Evolutionary conservation across 495 filamentous ascomycete species (phyloP), one percentile per base, ranked within the genome.

Genomic region (Pseudomonodictys pantanalensis): DNA sequence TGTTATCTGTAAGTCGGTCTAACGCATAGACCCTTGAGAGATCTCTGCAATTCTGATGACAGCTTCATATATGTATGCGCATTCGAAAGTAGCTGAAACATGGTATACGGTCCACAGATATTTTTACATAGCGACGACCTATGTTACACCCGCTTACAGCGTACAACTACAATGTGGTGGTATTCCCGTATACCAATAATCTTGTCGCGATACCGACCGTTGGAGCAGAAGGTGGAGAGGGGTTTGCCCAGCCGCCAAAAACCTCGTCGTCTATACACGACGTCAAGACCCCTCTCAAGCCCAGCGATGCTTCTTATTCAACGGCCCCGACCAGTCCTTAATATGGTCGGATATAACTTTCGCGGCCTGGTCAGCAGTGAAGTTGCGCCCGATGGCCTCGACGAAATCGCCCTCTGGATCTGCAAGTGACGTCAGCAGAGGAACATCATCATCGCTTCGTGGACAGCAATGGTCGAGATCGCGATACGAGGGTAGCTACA

Each of bases 331-430:
- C 92, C 91, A 97, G 73, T 98, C 93, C 57, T 85, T 84, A 73
- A 98, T 86, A 76, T 98, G 93, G 57, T 87, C 83, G 57, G 85
- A 67, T 56, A 97, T 96, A 44, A 96, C 77, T 74, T 83, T 87
- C 42, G 92, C 89, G 12, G 86, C 95, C 63, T 86, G 79, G 61
- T 95, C 88, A 12, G 92, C 88, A 24, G 86, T 92, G 77, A 96
- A 91, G 74, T 97, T 91, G 57, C 95, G 80, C 32, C 93, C 93
- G 64, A 98, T 86, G 23, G 91, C 95, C 77, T 98, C 93, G 23
- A 98, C 92, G 71, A 98, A 98, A 73, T 97, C 95, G 12, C 91
- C 91, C 58, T 98, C 95, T 41, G 93, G 93, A 74, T 97, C 91
- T 87, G 28, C 33, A 52, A 38, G 20, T 61, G 46, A 53, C 46